These are phyloP conservation scores for Phytophthora quininea DNA, from an alignment of 352 stramenopile species.

Conservation along the genomic window DNA sequence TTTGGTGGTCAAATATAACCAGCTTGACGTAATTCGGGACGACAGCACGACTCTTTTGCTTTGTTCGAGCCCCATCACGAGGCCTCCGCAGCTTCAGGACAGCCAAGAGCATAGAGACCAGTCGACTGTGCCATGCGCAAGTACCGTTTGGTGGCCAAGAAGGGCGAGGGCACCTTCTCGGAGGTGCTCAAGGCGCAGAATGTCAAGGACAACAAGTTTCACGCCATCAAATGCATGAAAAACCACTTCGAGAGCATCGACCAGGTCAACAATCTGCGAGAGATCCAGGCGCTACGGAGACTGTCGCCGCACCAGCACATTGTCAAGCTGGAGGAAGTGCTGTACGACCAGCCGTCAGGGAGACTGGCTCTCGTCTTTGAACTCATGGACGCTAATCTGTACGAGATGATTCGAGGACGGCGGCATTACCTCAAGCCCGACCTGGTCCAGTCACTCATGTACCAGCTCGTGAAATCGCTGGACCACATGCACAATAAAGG, in stretches of 20 bases:
- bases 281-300: constrained; percentile 94
- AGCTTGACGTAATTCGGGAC: not conserved
- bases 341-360: constrained; percentile 93
- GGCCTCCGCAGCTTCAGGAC: too few species aligned
- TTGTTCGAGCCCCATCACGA: not conserved
- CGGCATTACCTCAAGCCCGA: constrained; percentile 89
- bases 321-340: constrained; percentile 95
- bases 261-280: constrained; percentile 96
- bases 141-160: constrained; percentile 95
- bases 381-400: constrained; percentile 96
- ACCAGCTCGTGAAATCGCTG: constrained; percentile 95
- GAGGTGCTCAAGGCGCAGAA: constrained; percentile 94
- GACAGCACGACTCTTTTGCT: not conserved
- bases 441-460: constrained; percentile 86
- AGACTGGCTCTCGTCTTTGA: constrained; percentile 96
- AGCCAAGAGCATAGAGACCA: too few species aligned
- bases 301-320: constrained; percentile 95
- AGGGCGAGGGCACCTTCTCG: constrained; percentile 96
- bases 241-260: constrained; percentile 96
- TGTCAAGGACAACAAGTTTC: constrained; percentile 93
- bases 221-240: constrained; percentile 99
- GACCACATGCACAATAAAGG: constrained; percentile 97
- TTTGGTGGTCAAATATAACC: constrained; percentile 2
- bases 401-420: constrained; percentile 94
- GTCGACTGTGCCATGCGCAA: constrained; percentile 72